Conservation (phyloP, 2,329 filamentous ascomycete species). For the Cladosporium colombiae region DNA sequence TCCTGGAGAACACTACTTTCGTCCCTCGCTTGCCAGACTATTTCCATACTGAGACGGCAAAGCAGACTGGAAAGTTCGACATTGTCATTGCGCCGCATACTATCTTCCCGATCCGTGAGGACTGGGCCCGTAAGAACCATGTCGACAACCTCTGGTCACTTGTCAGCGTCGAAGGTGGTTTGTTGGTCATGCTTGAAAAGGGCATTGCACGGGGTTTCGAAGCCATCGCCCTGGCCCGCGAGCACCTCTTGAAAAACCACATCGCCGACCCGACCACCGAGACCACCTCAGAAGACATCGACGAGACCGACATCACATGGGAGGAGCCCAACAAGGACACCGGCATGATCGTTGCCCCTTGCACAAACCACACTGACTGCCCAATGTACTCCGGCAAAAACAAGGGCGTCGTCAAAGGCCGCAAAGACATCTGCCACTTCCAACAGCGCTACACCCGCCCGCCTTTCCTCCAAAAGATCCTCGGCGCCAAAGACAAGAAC, state of each 20-base stretch:
- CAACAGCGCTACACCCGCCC: conserved; percentile 85
- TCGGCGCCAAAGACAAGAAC: conserved; percentile 69
- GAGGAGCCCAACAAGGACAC: conserved; percentile 49
- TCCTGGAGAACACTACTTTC: conserved; percentile 89
- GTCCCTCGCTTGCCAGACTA: conserved; percentile 90
- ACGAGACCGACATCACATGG: conserved; percentile 35
- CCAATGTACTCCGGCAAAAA: conserved; percentile 73
- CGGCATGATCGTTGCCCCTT: conserved; percentile 66
- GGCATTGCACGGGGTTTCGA: conserved; percentile 91
- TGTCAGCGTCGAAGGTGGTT: conserved; percentile 78
- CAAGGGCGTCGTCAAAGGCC: conserved; percentile 68
- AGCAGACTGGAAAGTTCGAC: conserved; percentile 66
- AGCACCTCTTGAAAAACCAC: conserved; percentile 74
- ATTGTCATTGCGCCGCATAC: conserved; percentile 86
- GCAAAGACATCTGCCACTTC: conserved; percentile 91
- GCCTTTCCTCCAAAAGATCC: conserved; percentile 73
- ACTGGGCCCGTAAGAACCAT: conserved; percentile 73
- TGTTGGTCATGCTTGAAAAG: conserved; percentile 87
- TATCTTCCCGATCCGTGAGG: conserved; percentile 73
- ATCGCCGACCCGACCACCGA: conserved; percentile 63
- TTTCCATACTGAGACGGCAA: conserved; percentile 53
- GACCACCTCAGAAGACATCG: conserved; percentile 36
- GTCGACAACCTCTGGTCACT: conserved; percentile 89
- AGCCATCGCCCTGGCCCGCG: conserved; percentile 79
- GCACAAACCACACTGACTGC: conserved; percentile 84